Evolutionary conservation across 441 rosid species (phyloP), one percentile per base, ranked within the genome.

Genomic region (Populus hybrid): DNA sequence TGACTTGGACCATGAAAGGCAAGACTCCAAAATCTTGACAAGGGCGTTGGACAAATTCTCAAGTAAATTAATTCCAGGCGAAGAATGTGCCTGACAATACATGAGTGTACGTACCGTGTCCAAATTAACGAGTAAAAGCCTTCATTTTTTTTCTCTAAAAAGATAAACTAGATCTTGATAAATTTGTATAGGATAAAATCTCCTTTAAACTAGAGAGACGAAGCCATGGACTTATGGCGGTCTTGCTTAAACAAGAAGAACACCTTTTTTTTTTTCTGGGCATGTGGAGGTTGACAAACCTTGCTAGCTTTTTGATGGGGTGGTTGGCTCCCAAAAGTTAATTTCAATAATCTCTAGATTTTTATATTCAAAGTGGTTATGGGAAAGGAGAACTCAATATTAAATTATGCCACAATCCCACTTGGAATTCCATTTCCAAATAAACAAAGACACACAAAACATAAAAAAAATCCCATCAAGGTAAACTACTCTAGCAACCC

Each of bases 251-350:
- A 63, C 71, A 64, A 64, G 29, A 45, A 23, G 65, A 71, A 0
- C 9, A 64, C 87, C 26, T 26, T 26, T 85, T 88, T 89, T 85
- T 68, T 82, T 36, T 36, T 38, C 0, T 45, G 56, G 56, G 88
- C 93, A 88, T 88, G 97, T 89, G 97, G 88, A 82, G 85, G 92
- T 89, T 89, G 88, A 81, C 83, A 71, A 83, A 86, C 79, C 78
- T 31, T 65, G 18, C 78, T 69, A 71, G 38, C 85, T 86, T 86
- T 86, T 71, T n/a, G 68, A 79, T 24, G 78, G 88, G 76, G 89
- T 85, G 84, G 98, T 93, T 88, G 91, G 87, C 78, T 84, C 67
- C 69, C 71, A 84, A 77, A 76, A 64, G 42, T 83, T 36, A 73
- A 65, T 76, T 75, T 79, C 69, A 33, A 71, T 71, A 9, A 28